phyloP scores from a whole-genome alignment of 2,329 filamentous ascomycete genomes.

The Ophiostoma angusticollis region DNA sequence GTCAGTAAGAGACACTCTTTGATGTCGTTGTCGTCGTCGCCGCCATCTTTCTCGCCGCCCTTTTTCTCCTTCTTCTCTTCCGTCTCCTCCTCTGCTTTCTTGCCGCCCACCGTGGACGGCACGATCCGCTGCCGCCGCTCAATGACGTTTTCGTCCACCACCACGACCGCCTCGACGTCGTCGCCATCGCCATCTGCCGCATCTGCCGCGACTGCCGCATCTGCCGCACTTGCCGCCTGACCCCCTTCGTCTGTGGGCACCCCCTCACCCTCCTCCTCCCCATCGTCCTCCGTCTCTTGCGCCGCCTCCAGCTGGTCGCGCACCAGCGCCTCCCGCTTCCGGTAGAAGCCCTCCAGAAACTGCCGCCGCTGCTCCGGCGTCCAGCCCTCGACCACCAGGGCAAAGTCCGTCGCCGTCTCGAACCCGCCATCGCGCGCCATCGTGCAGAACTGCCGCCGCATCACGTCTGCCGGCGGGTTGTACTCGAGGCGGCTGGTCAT shows the following conservation, averaged over 20 bases:
- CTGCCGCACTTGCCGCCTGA: too few relatives aligned
- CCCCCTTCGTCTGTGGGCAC: neutral
- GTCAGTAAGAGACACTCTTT: too few relatives aligned
- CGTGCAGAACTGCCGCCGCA: slow-evolving; percentile 73
- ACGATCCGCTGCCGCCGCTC: slow-evolving; percentile 4
- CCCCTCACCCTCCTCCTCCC: slow-evolving; percentile 4
- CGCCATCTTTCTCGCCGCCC: neutral
- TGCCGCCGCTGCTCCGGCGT: slow-evolving; percentile 69
- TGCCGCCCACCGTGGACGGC: too few relatives aligned
- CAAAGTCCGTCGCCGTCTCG: slow-evolving; percentile 67
- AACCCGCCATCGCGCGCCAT: slow-evolving; percentile 78
- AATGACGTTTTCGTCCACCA: slow-evolving; percentile 1
- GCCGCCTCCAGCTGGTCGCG: slow-evolving; percentile 9
- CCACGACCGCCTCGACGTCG: slow-evolving; percentile 3
- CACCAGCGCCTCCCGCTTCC: slow-evolving; percentile 44
- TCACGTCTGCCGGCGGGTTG: slow-evolving; percentile 61
- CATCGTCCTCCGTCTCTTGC: slow-evolving; percentile 9
- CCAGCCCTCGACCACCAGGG: slow-evolving; percentile 80
- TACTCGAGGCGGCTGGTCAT: slow-evolving; percentile 36
- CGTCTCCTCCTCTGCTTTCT: neutral
- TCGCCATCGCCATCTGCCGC: neutral
- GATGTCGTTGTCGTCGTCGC: neutral
- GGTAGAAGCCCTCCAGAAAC: slow-evolving; percentile 72
- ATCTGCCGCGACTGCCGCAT: too few relatives aligned
- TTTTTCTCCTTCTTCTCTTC: neutral